Evolutionary conservation across 306 rosid species (phyloP), one percentile per base, ranked within the genome.

Genomic region (Quercus aquifolioides): DNA sequence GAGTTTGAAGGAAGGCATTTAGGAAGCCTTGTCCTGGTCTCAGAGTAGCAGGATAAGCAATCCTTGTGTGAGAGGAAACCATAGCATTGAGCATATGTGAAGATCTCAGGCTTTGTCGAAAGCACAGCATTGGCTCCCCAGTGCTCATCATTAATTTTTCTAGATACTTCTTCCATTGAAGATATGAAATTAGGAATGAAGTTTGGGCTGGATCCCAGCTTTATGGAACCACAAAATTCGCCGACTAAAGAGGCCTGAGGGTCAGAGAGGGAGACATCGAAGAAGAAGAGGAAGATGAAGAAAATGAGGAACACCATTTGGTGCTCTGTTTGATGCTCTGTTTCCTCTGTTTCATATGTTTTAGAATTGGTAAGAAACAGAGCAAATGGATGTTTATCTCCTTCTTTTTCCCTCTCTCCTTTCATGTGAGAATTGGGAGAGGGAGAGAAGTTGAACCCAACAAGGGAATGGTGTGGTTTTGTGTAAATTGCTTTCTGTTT

Each of bases 21-120:
- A 18, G 79, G 80, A 17, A 92, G 81, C 33, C 67, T 64, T 4
- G 65, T 75, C 59, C 85, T 62, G 0, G 86, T 74, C 12, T 69
- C n/a, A 8, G 28, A 13, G 81, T 88, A 83, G 60, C 91, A 91
- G 2, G 79, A 8, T 14, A 57, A 14, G 79, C 94, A 90, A 1
- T 86, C 83, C 0, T 20, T 9, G 5, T 58, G 59, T 13, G 74
- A 58, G 19, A 88, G 83, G 74, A 88, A 90, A 13, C 17, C 67
- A 41, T 54, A 76, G 72, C 91, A 92, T 46, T 90, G 81, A 2
- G 76, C 89, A 20, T 85, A 85, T 21, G 88, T 89, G 55, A 59
- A 81, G 46, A 88, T 35, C 1, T 82, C 73, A 43, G 75, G 73
- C 67, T 54, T 31, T 28, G 84, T 52, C 3, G 43, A 11, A 3